Conservation (phyloP, 1,284 basidiomycete species). For the Afroboletus lepidellus region DNA sequence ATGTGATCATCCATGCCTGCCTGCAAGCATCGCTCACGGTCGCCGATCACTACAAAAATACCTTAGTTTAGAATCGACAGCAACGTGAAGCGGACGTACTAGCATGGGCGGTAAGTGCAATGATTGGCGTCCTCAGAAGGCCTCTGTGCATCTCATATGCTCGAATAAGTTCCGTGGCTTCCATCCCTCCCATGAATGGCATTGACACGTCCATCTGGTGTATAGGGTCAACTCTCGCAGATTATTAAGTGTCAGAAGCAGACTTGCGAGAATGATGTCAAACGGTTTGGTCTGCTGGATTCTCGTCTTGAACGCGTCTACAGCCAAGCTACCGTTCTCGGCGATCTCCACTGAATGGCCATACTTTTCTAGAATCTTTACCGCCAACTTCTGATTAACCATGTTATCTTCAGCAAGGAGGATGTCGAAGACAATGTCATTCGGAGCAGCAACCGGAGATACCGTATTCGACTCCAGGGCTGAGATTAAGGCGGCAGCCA, state of each 20-base stretch:
- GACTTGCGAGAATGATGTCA: constrained; percentile 81
- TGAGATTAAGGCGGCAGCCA: constrained; percentile 89
- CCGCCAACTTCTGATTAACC: constrained; percentile 96
- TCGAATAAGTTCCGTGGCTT: constrained; percentile 81
- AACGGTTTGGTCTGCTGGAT: constrained; percentile 73
- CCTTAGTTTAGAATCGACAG: constrained; percentile 7
- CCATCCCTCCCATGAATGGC: constrained; percentile 96
- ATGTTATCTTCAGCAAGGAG: constrained; percentile 98
- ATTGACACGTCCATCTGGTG: constrained; percentile 95
- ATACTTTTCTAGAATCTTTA: constrained; percentile 96
- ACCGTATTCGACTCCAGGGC: constrained; percentile 93
- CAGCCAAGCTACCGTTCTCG: constrained; percentile 92
- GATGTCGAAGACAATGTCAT: constrained; percentile 88
- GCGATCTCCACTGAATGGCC: constrained; percentile 97
- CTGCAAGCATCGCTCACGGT: constrained; percentile 88
- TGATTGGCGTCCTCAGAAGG: constrained; percentile 83
- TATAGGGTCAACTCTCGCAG: not conserved
- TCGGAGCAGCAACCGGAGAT: constrained; percentile 74
- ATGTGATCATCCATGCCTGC: constrained; percentile 86
- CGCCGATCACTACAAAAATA: constrained; percentile 79
- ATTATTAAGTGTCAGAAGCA: not conserved
- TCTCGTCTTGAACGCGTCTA: constrained; percentile 84
- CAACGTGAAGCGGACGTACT: constrained; percentile 50
- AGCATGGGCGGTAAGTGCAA: constrained; percentile 91
- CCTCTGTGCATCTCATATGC: constrained; percentile 78